These are phyloP conservation scores for Gossypium ekmanianum DNA, from an alignment of 345 rosid genomes.

Conservation along the genomic window DNA sequence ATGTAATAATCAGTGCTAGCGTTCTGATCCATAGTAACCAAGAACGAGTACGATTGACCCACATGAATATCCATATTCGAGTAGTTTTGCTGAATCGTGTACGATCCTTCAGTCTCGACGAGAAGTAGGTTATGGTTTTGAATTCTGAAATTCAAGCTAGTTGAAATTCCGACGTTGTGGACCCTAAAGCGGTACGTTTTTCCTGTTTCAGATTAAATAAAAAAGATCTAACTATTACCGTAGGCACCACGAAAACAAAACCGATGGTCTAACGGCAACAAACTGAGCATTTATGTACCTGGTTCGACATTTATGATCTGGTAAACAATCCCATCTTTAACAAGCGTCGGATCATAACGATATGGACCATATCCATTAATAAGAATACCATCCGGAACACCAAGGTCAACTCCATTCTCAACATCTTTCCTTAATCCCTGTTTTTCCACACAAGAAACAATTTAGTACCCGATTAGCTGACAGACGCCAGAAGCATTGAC, in stretches of 20 bases:
- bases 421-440: constrained; percentile 73
- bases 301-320: constrained; percentile 74
- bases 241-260: constrained; percentile 3
- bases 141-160: constrained; percentile 85
- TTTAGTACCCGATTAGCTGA: constrained; percentile 1
- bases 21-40: constrained; percentile 87
- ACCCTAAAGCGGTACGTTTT: constrained; percentile 80
- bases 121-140: constrained; percentile 82
- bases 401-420: constrained; percentile 51
- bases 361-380: constrained; percentile 84
- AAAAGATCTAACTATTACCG: constrained; percentile 7
- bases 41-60: constrained; percentile 88
- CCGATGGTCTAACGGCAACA: background rate
- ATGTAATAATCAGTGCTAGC: constrained; percentile 80
- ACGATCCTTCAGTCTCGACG: constrained; percentile 93
- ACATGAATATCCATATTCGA: constrained; percentile 86
- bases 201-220: constrained; percentile 40
- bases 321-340: constrained; percentile 47
- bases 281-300: constrained; percentile 34
- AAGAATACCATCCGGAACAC: constrained; percentile 73
- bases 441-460: constrained; percentile 17
- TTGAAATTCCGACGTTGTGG: constrained; percentile 78
- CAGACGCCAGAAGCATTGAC: constrained; percentile 13
- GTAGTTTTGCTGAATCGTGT: constrained; percentile 76
- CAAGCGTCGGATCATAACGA: constrained; percentile 47